Conservation (phyloP, 495 filamentous ascomycete genomes). For the Zalerion maritima region DNA sequence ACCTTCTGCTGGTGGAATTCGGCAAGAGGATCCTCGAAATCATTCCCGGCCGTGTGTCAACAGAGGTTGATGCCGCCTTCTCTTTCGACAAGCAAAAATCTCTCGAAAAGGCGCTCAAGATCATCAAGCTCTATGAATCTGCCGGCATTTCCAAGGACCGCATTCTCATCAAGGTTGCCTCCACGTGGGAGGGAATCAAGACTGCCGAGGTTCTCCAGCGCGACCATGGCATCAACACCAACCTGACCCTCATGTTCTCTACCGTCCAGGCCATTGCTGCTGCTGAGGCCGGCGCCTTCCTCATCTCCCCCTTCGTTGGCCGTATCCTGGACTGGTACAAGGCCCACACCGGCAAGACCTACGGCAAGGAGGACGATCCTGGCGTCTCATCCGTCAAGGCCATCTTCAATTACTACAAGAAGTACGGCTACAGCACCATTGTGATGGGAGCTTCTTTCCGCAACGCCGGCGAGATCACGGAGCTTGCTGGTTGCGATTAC, state of each 20-base stretch:
- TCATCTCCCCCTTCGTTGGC: constrained; percentile 98
- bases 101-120: constrained; percentile 89
- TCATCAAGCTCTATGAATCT: constrained; percentile 94
- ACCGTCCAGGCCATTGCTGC: constrained; percentile 87
- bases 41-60: constrained; percentile 95
- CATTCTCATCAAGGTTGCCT: constrained; percentile 80
- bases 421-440: constrained; percentile 94
- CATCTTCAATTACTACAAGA: constrained; percentile 99
- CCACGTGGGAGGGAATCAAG: constrained; percentile 94
- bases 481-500: constrained; percentile 97
- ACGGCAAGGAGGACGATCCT: constrained; percentile 76
- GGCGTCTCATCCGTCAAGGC: constrained; percentile 88
- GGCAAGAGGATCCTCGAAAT: constrained; percentile 95
- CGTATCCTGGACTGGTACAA: constrained; percentile 99
- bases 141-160: constrained; percentile 86
- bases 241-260: constrained; percentile 99
- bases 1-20: constrained; percentile 93
- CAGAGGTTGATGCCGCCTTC: constrained; percentile 92
- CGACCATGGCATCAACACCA: constrained; percentile 90
- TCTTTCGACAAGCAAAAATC: constrained; percentile 91
- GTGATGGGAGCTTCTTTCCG: constrained; percentile 99
- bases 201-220: constrained; percentile 88
- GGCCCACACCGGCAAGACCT: constrained; percentile 86
- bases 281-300: constrained; percentile 92
- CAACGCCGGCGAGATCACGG: constrained; percentile 88